Conservation (phyloP, 371 early-diverging fungal genomes). For the Mortierella sp. region DNA sequence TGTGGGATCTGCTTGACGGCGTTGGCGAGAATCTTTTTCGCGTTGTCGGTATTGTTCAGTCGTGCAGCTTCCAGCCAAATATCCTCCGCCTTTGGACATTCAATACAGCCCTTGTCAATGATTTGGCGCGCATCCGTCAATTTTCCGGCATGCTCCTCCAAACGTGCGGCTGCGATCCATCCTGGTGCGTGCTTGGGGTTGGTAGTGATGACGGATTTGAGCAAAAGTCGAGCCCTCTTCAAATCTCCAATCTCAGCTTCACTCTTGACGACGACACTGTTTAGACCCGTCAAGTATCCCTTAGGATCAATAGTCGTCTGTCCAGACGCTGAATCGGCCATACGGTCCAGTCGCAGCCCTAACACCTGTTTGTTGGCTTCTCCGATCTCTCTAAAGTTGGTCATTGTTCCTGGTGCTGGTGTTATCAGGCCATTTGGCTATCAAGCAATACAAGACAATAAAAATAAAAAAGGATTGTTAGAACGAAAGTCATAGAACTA, state of each 20-base stretch:
- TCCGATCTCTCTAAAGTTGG: conserved; percentile 93
- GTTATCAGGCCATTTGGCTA: conserved; percentile 64
- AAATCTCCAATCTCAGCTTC: conserved; percentile 95
- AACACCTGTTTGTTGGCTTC: conserved; percentile 93
- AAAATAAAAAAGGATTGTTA: not conserved
- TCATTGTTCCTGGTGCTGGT: conserved; percentile 72
- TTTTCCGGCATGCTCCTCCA: conserved; percentile 94
- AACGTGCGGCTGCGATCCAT: conserved; percentile 97
- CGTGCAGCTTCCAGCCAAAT: conserved; percentile 97
- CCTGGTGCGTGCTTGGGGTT: conserved; percentile 96
- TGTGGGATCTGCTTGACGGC: conserved; percentile 92
- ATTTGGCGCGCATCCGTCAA: conserved; percentile 83
- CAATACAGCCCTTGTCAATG: conserved; percentile 93
- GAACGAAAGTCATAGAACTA: not conserved
- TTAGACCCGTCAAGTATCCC: conserved; percentile 94
- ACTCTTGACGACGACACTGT: conserved; percentile 82
- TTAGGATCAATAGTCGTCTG: conserved; percentile 91
- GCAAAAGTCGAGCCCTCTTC: conserved; percentile 89
- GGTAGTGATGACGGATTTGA: conserved; percentile 90
- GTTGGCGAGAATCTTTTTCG: conserved; percentile 90
- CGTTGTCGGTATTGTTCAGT: conserved; percentile 84
- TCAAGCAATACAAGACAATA: not conserved
- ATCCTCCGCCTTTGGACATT: conserved; percentile 94
- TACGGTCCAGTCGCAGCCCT: conserved; percentile 89
- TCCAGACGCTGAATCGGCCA: conserved; percentile 79